Base-by-base conservation (phyloP, 176 grass and related monocot genomes). In the Poa annua region DNA sequence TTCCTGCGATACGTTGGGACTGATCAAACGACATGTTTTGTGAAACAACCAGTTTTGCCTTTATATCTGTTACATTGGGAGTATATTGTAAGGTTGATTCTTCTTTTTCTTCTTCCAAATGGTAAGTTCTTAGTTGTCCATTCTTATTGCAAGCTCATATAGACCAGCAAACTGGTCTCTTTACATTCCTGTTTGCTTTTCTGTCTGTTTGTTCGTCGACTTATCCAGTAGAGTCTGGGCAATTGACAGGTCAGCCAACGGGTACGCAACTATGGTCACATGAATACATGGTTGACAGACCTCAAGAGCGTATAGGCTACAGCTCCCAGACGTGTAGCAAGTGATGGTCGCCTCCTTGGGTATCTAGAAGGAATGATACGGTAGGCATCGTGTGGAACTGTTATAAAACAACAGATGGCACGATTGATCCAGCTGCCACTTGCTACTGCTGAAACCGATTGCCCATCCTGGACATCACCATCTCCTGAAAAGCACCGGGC, bases 371-470 rank as follows among this genome's bases (percentile, higher is more conserved):
- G 52, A 76, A 76, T 21, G 11, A 4, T n/a, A 19, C 4, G 35
- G 81, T 36, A 48, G 66, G 59, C 74, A n/a, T 50, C 26, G 15
- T 79, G 47, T 44, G 84, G 52, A 75, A 33, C 66, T 59, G 74
- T 24, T 71, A 55, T 74, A 33, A 33, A 59, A 33, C 20, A 63
- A 50, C 25, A 66, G 8, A 83, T 39, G 5, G 39, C 73, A 6
- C 10, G 45, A 39, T 9, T 7, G 25, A 74, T 83, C 54, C 45
- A 29, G 36, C 60, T 49, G 26, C 59, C 34, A 54, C 48, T 68
- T 35, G 45, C 42, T 49, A 32, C 25, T 24, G n/a, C 74, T 26
- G 73, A 44, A 78, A 63, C 54, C 22, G 48, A 83, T 86, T 26
- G 57, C 49, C 47, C 26, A 64, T 26, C 76, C 8, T 60, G 66